Base-by-base conservation (phyloP, 441 rosid genomes). In the Erodium moschatum region DNA sequence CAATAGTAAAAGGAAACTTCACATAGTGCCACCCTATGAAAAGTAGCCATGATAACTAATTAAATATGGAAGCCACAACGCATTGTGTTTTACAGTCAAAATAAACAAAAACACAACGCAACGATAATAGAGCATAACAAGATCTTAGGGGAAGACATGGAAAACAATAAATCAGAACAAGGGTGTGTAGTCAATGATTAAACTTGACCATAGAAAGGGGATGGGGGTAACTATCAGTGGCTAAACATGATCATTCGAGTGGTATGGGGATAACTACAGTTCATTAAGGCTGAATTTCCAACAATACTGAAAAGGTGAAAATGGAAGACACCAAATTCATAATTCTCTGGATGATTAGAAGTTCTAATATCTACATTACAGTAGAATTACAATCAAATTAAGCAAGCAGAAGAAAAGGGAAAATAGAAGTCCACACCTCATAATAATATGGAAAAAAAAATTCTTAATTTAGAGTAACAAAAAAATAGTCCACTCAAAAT, bases 21-120 rank as follows among this genome's bases (percentile, higher is more conserved):
- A 62, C 69, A 65, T 73, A 46, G 24, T 21, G 12, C 64, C 29
- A 20, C 64, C 64, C 31, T 20, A 13, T 58, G 13, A 58, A 58
- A 19, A 58, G 64, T 58, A 58, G 64, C 46, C 46, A 40, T 8
- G 46, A 20, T 2, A 58, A 58, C 31, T 27, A 58, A 58, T 58
- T 10, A 54, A 58, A 7, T 21, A 19, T 19, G 64, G 64, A 58
- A 20, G 64, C 12, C 5, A 20, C n/a, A 58, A 19, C 20, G 13
- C 4, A 8, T 0, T 38, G 10, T 20, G 27, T 58, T 16, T 16
- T 58, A 58, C 64, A 20, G 64, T 20, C 12, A 21, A 58, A 58
- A 58, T 58, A 58, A 54, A 54, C 18, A 24, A 24, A 24, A 24
- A 24, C 27, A 24, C 27, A 24, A 24, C 2, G 27, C 62, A 54